phyloP scores from a whole-genome alignment of 768 basidiomycete genomes.

The Panaeolus cyanescens region DNA sequence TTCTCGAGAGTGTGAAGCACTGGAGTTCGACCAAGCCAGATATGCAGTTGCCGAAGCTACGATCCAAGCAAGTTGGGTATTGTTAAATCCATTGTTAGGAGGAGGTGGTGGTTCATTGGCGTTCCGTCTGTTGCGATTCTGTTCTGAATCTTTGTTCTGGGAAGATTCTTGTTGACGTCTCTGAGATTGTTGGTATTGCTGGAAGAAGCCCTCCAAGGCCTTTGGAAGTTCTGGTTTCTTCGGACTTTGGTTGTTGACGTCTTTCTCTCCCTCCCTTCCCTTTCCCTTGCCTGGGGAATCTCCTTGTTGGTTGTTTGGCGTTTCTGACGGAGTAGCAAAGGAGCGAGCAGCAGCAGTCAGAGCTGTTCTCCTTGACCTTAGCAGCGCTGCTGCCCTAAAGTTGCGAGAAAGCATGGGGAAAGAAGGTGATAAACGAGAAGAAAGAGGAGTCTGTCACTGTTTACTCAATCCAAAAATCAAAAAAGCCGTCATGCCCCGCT shows the following conservation, averaged over 20 bases:
- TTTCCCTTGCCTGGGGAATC: constrained; percentile 19
- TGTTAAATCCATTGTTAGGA: constrained; percentile 57
- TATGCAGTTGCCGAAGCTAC: constrained; percentile 58
- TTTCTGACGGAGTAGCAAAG: constrained; percentile 50
- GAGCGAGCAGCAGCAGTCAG: constrained; percentile 35
- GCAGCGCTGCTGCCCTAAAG: constrained; percentile 51
- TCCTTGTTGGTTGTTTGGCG: constrained; percentile 23
- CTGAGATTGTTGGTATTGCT: constrained; percentile 56
- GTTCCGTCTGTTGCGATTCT: constrained; percentile 22
- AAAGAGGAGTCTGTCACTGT: constrained; percentile 9
- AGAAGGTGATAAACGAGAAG: constrained; percentile 15
- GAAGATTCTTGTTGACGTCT: constrained; percentile 35
- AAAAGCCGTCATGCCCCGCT: constrained; percentile 4
- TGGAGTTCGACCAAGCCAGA: constrained; percentile 64
- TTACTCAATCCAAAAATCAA: constrained; percentile 1
- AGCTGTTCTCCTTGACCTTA: constrained; percentile 40
- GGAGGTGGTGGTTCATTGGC: constrained; percentile 49
- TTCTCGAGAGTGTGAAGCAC: constrained; percentile 66
- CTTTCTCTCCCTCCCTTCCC: constrained; percentile 37
- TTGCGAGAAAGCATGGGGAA: constrained; percentile 61
- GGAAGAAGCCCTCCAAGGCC: constrained; percentile 78
- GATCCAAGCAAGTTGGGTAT: constrained; percentile 55
- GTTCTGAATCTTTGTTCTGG: constrained; percentile 35
- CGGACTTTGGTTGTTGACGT: constrained; percentile 16
- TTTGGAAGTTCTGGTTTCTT: constrained; percentile 55